A percentile compares a stretch with the other conserved stretches of the same genome.
Evolutionary conservation across 371 early-diverging fungal species (phyloP).

Genomic region (Apophysomyces elegans): DNA sequence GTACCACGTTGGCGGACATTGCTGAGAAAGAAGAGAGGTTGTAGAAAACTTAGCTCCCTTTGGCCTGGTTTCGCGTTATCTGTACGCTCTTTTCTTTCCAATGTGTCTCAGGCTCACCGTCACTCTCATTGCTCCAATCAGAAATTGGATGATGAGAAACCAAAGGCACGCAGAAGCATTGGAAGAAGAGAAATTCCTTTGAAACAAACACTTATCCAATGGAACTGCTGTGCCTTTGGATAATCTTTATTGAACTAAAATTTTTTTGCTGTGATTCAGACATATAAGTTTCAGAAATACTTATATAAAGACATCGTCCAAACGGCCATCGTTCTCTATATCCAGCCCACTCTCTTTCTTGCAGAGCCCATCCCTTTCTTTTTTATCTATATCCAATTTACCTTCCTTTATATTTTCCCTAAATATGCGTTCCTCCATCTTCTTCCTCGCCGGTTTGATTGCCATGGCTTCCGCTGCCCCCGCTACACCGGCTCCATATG

Average conservation of each 20-base stretch:
- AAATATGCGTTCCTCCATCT: constrained; percentile 2
- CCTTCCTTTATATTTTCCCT: background rate
- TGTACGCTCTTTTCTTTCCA: background rate
- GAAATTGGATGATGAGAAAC: constrained; percentile 1
- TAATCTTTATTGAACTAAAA: background rate
- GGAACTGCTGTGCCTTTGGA: background rate
- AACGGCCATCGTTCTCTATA: too few species aligned
- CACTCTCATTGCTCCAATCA: constrained; percentile 6
- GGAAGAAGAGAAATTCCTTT: background rate
- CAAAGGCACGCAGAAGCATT: background rate
- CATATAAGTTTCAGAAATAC: background rate
- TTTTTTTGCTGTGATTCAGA: background rate
- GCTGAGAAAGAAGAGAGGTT: background rate
- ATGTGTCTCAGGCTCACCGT: background rate
- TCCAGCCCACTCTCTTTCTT: background rate
- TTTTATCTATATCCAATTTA: background rate
- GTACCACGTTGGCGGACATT: background rate
- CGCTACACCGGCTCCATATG: constrained; percentile 16
- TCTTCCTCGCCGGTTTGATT: constrained; percentile 10
- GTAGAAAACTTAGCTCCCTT: background rate
- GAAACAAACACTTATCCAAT: constrained; percentile 6
- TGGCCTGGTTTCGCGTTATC: background rate
- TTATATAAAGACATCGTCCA: background rate
- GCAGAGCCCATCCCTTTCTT: background rate
- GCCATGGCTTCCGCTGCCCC: constrained; percentile 9